A percentile compares a stretch with the other conserved stretches of the same genome.
Evolutionary conservation across 2,329 filamentous ascomycete species (phyloP).

Genomic region (Plectosphaerella cucumerina): DNA sequence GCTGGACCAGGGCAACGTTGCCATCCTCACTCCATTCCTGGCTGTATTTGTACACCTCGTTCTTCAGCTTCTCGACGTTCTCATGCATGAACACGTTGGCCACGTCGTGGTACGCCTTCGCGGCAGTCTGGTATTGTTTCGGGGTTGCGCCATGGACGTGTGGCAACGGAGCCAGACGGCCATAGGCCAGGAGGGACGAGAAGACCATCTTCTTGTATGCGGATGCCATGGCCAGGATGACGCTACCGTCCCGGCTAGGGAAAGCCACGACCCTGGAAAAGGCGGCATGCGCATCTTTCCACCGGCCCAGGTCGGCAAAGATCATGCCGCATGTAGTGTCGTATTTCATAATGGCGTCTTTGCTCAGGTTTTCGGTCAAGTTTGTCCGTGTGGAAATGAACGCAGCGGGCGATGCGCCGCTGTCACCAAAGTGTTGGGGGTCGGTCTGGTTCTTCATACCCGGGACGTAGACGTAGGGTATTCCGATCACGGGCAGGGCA

Average conservation of each 20-base stretch:
- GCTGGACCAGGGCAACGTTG: slow-evolving; percentile 66
- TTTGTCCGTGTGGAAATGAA: slow-evolving; percentile 59
- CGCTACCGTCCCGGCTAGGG: slow-evolving; percentile 56
- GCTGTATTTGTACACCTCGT: slow-evolving; percentile 56
- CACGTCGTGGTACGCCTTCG: slow-evolving; percentile 67
- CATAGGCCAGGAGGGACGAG: slow-evolving; percentile 66
- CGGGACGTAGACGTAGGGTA: slow-evolving; percentile 63
- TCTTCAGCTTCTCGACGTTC: slow-evolving; percentile 53
- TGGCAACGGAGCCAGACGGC: slow-evolving; percentile 53
- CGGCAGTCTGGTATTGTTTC: slow-evolving; percentile 53
- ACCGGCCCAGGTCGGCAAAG: slow-evolving; percentile 57
- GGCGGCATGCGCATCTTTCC: slow-evolving; percentile 57
- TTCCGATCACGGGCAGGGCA: slow-evolving; percentile 59
- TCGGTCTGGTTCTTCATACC: slow-evolving; percentile 31
- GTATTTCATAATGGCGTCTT: slow-evolving; percentile 59
- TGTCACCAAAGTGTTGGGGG: slow-evolving; percentile 39
- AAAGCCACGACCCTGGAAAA: slow-evolving; percentile 64
- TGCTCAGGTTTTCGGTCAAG: slow-evolving; percentile 50
- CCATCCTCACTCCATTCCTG: slow-evolving; percentile 65
- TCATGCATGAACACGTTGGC: slow-evolving; percentile 61
- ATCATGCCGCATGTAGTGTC: slow-evolving; percentile 62
- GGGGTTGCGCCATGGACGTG: slow-evolving; percentile 48
- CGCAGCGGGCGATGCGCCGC: slow-evolving; percentile 36
- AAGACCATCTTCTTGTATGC: slow-evolving; percentile 91
- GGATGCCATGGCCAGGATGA: slow-evolving; percentile 78